Conservation (phyloP, 495 filamentous ascomycete species). For the Ramalina intermedia region DNA sequence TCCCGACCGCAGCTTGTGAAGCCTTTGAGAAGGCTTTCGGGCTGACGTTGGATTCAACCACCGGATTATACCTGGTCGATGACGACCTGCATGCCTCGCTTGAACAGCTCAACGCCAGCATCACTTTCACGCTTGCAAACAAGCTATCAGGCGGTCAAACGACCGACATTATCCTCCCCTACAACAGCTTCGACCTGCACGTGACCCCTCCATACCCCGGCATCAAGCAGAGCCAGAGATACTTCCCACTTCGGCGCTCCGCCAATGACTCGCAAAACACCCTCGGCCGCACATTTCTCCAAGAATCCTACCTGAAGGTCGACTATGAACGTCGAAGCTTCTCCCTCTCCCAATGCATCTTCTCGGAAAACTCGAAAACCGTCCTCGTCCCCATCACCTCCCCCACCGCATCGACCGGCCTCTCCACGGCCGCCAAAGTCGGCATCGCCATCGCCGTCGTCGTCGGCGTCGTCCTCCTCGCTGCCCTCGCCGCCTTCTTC, state of each 20-base stretch:
- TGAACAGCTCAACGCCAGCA: slow-evolving; percentile 29
- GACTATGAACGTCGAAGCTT: slow-evolving; percentile 18
- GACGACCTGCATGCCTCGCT: slow-evolving; percentile 27
- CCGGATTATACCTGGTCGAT: slow-evolving; percentile 36
- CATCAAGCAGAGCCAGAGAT: slow-evolving; percentile 22
- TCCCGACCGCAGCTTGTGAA: slow-evolving; percentile 36
- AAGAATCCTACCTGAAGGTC: slow-evolving; percentile 31
- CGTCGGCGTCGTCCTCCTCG: slow-evolving; percentile 6
- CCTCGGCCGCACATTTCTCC: slow-evolving; percentile 40
- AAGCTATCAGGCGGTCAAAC: slow-evolving; percentile 24
- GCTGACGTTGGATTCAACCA: slow-evolving; percentile 28
- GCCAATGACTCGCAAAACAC: slow-evolving; percentile 37
- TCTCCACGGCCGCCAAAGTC: slow-evolving; percentile 6
- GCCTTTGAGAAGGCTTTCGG: slow-evolving; percentile 39
- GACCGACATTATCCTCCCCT: slow-evolving; percentile 37
- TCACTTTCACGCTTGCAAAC: slow-evolving; percentile 37
- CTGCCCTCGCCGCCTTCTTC: background rate
- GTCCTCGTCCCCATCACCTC: slow-evolving; percentile 8
- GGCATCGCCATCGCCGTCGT: slow-evolving; percentile 14
- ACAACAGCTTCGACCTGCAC: slow-evolving; percentile 34
- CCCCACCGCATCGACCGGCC: background rate
- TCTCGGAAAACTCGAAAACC: background rate
- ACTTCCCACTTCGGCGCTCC: slow-evolving; percentile 39
- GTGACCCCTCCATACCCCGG: slow-evolving; percentile 6
- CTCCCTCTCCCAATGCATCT: slow-evolving; percentile 11